Conservation (phyloP, 1,284 basidiomycete species). For the Melanopsichium pennsylvanicum region DNA sequence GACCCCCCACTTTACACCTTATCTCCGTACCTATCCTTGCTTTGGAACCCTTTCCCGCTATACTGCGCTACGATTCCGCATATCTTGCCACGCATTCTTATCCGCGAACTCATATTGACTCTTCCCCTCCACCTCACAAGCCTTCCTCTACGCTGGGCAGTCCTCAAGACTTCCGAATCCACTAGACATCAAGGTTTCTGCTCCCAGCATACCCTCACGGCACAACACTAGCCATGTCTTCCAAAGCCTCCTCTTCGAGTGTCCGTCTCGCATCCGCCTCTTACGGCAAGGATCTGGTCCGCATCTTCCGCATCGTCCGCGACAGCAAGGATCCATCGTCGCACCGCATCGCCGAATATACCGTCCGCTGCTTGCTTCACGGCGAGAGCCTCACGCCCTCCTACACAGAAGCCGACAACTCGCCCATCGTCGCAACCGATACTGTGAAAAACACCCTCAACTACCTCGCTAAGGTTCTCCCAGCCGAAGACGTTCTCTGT, state of each 20-base stretch:
- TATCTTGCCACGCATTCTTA: too few relatives aligned
- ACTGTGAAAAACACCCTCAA: slow-evolving; percentile 92
- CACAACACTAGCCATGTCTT: slow-evolving; percentile 11
- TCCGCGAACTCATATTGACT: too few relatives aligned
- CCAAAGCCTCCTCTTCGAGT: slow-evolving; percentile 44
- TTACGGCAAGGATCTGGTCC: slow-evolving; percentile 61
- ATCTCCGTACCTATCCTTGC: too few relatives aligned
- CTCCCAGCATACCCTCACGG: too few relatives aligned
- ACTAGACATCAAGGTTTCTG: too few relatives aligned
- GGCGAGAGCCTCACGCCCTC: slow-evolving; percentile 45
- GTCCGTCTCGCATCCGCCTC: slow-evolving; percentile 46
- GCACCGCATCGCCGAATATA: slow-evolving; percentile 57
- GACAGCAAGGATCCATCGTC: slow-evolving; percentile 37
- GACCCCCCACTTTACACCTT: too few relatives aligned
- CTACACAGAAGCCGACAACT: slow-evolving; percentile 53
- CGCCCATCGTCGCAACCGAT: slow-evolving; percentile 60
- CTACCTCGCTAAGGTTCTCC: slow-evolving; percentile 48
- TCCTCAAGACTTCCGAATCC: too few relatives aligned
- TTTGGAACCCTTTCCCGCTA: too few relatives aligned
- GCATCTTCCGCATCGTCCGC: slow-evolving; percentile 57
- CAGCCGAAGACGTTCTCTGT: slow-evolving; percentile 42
- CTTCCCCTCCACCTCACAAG: too few relatives aligned
- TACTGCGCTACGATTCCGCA: too few relatives aligned
- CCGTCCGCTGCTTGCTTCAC: slow-evolving; percentile 51
- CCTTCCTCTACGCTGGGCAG: too few relatives aligned